phyloP scores from a whole-genome alignment of 371 early-diverging fungal genomes.

The Circinella umbellata region DNA sequence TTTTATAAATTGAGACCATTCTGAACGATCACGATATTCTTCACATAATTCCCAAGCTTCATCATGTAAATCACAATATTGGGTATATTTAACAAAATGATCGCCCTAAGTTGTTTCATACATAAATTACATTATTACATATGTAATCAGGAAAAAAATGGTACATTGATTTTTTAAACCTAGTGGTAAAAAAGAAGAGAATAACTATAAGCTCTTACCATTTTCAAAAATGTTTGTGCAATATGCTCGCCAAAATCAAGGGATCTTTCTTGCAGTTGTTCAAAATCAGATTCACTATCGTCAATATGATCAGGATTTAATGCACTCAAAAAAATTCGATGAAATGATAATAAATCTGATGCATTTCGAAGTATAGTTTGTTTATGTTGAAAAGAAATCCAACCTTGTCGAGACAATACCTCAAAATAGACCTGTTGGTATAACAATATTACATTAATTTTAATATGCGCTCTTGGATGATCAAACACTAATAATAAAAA shows the following conservation, averaged over 20 bases:
- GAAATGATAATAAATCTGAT: constrained; percentile 36
- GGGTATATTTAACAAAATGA: constrained; percentile 42
- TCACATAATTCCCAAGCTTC: constrained; percentile 41
- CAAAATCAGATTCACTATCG: background rate
- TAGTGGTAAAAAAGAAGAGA: no score
- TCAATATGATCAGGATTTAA: constrained; percentile 10
- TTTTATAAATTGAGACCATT: constrained; percentile 45
- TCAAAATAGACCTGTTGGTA: constrained; percentile 38
- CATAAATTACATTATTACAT: background rate
- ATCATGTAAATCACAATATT: constrained; percentile 49
- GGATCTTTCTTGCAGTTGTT: background rate
- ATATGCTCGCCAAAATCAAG: constrained; percentile 15
- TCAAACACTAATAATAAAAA: background rate
- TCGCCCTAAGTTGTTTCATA: constrained; percentile 21
- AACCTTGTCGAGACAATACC: constrained; percentile 31
- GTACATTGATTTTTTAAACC: no score
- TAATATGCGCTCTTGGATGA: background rate
- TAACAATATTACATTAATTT: background rate
- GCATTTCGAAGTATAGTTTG: constrained; percentile 43
- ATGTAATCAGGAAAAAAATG: no score
- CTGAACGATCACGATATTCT: constrained; percentile 44
- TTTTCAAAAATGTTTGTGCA: constrained; percentile 43
- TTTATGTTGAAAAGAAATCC: constrained; percentile 43
- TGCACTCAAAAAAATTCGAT: constrained; percentile 28
- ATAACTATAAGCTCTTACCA: constrained; percentile 25